Conservation (phyloP, 2,329 filamentous ascomycete species). For the Orbilia oligospora region DNA sequence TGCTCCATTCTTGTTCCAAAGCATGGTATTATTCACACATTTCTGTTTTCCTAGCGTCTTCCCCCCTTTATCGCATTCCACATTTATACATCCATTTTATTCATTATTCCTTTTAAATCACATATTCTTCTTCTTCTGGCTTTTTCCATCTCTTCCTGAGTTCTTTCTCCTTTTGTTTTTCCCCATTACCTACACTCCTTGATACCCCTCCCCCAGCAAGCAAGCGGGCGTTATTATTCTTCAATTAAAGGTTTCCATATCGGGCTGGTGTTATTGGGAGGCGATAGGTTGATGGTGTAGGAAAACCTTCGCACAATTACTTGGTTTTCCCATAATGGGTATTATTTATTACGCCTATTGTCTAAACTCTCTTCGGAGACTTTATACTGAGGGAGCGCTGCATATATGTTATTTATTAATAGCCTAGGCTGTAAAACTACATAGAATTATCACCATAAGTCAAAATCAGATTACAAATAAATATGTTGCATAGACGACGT, state of each 20-base stretch:
- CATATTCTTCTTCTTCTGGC: neutral
- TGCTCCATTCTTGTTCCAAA: neutral
- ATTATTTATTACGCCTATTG: neutral
- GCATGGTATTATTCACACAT: neutral
- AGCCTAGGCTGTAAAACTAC: neutral
- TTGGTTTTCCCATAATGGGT: neutral
- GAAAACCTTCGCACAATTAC: too few relatives aligned
- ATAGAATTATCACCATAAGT: neutral
- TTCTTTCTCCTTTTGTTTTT: neutral
- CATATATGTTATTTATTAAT: neutral
- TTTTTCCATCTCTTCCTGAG: neutral
- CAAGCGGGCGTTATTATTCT: constrained; percentile 4
- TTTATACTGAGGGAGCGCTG: neutral
- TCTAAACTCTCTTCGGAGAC: neutral
- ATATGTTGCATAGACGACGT: too few relatives aligned
- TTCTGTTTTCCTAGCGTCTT: neutral
- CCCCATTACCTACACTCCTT: constrained; percentile 14
- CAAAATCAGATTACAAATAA: neutral
- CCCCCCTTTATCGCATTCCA: neutral
- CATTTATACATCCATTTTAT: neutral
- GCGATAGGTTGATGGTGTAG: neutral
- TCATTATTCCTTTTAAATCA: neutral
- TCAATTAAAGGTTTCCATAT: neutral
- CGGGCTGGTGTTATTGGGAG: neutral
- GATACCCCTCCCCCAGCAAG: neutral